Evolutionary conservation across 768 basidiomycete species (phyloP), one percentile per base, ranked within the genome.

Genomic region (Suillus subalutaceus): DNA sequence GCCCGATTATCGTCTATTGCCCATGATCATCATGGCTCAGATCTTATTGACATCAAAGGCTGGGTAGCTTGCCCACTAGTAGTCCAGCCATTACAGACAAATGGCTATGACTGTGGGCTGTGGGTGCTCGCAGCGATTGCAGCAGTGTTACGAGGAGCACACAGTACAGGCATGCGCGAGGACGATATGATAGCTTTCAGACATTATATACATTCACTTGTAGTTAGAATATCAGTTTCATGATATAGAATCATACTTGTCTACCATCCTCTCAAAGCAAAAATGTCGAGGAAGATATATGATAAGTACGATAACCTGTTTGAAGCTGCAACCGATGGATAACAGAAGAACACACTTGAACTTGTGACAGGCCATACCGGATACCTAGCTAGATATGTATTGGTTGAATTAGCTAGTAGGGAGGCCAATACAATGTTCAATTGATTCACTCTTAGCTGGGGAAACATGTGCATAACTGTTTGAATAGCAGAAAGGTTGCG

Each of bases 111-210:
- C 10, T 65, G 64, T 15, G 48, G 64, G 3, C 12, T 65, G 16
- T 65, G 64, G 59, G 58, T 65, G 1, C 58, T 65, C 10, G 30
- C 64, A 7, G 58, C 32, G 4, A 61, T 62, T 18, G 32, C 48
- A 9, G 58, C 50, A 4, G 26, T 65, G 5, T 16, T 65, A 10
- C 2, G 37, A 10, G 59, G 59, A 6, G 62, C 41, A 32, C 56
- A 67, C 20, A 1, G 44, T 18, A 58, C 72, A 1, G 63, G 58
- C 9, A 40, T 73, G 20, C 3, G n/a, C 15, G 68, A 75, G 58
- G 37, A 62, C 7, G 66, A 73, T 23, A 70, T 63, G 50, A 20
- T 41, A 26, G 9, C 41, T 6, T 61, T 71, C n/a, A 50, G 66
- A 40, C 58, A 65, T 20, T 64, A 65, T 46, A 58, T 71, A 41